Evolutionary conservation across 2,329 filamentous ascomycete genomes (phyloP), one percentile per base, ranked within the genome.

Genomic region (Colletotrichum sp.): DNA sequence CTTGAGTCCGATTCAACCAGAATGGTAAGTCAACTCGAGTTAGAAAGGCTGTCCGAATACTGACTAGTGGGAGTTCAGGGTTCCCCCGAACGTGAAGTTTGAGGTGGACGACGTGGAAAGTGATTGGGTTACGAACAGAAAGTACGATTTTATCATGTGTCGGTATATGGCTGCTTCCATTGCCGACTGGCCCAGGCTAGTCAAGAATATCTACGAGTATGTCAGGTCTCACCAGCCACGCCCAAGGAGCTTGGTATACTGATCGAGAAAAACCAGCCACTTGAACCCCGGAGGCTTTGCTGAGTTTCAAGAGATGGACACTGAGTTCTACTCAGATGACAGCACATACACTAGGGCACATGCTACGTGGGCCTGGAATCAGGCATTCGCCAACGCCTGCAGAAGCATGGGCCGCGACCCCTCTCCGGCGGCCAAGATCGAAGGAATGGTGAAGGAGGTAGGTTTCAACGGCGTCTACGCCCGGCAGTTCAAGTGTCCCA

Each of bases 41-140:
- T n/a, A 7, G 0, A 22, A 22, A 49, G 6, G n/a, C n/a, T 13
- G n/a, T 13, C 6, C 12, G 44, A 22, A 13, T n/a, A 8, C 19
- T 52, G 0, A 52, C n/a, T n/a, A n/a, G n/a, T n/a, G n/a, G 3
- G 44, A 1, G 6, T 13, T 0, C n/a, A 52, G 44, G 44, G 44
- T 52, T 13, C 44, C 44, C 6, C 44, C 44, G 1, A 52, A 52
- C n/a, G 44, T 52, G n/a, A 52, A 52, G 12, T 52, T 52, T 5
- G 44, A 52, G n/a, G 44, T 52, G 0, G 44, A 52, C 3, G 44
- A 52, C 6, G 44, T 52, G n/a, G 44, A 52, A 0, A 52, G 44
- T 1, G n/a, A 52, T 13, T 52, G 44, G 44, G 44, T 52, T 1
- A 0, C 3, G n/a, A 52, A 13, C 11, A 22, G 44, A 0, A 52